These are phyloP conservation scores for Gossypium laxum DNA, from an alignment of 441 rosid species.

Conservation along the genomic window DNA sequence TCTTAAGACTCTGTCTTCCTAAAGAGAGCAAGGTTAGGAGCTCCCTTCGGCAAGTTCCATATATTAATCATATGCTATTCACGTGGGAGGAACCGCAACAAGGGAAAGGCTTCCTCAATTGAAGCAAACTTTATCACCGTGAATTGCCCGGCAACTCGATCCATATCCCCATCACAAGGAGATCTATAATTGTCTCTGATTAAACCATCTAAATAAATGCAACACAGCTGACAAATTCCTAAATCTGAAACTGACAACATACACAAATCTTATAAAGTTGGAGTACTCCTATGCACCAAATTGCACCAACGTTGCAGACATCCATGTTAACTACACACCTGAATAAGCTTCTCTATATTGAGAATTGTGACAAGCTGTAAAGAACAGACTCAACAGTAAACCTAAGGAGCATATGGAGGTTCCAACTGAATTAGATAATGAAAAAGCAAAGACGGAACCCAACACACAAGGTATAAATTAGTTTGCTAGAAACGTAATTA, in stretches of 20 bases:
- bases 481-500: background rate
- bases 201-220: background rate
- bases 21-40: background rate
- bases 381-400: background rate
- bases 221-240: background rate
- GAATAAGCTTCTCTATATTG: background rate
- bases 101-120: background rate
- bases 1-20: background rate
- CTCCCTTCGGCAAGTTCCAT: background rate
- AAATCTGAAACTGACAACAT: background rate
- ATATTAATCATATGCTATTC: background rate
- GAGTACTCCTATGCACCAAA: background rate
- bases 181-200: background rate
- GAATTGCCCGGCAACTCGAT: background rate
- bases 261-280: background rate
- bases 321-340: background rate
- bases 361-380: background rate
- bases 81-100: background rate
- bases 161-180: background rate
- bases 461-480: background rate
- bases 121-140: background rate
- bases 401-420: background rate
- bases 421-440: background rate
- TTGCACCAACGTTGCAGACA: background rate
- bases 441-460: background rate